These are phyloP conservation scores for Lyophyllum shimeji DNA, from an alignment of 768 basidiomycete species.

Conservation along the genomic window DNA sequence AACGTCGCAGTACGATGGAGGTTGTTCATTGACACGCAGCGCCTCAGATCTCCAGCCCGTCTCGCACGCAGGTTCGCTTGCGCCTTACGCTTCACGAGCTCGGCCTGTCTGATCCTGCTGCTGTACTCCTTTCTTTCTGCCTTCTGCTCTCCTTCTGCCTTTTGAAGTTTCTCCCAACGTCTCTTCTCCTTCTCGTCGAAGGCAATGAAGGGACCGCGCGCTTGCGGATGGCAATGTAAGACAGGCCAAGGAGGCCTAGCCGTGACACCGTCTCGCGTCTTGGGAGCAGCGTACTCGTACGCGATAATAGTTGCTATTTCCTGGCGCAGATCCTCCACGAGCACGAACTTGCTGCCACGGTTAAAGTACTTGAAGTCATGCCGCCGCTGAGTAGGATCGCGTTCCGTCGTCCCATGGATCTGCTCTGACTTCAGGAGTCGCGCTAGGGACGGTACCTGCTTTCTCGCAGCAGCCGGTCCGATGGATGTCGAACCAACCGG, in stretches of 20 bases:
- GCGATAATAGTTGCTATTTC: conserved; percentile 83
- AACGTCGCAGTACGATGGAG: conserved; percentile 54
- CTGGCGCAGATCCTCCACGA: conserved; percentile 88
- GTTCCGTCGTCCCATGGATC: conserved; percentile 84
- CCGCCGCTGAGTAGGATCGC: conserved; percentile 86
- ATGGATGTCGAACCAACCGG: conserved; percentile 28
- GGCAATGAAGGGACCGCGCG: conserved; percentile 72
- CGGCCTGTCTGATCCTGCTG: conserved; percentile 30
- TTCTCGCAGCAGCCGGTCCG: conserved; percentile 24
- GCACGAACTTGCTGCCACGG: conserved; percentile 71
- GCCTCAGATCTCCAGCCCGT: conserved; percentile 57
- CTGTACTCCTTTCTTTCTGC: conserved; percentile 34
- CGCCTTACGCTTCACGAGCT: conserved; percentile 37
- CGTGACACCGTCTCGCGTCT: conserved; percentile 47
- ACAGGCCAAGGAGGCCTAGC: conserved; percentile 76
- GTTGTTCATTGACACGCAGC: conserved; percentile 75
- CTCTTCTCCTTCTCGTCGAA: conserved; percentile 75
- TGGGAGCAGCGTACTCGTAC: conserved; percentile 72
- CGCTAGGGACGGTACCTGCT: conserved; percentile 50
- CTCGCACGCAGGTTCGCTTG: conserved; percentile 31
- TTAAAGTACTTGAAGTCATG: conserved; percentile 89
- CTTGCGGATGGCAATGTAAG: conserved; percentile 71
- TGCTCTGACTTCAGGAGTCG: conserved; percentile 79
- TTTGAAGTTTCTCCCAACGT: conserved; percentile 61
- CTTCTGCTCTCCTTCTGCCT: conserved; percentile 45